phyloP scores from a whole-genome alignment of 768 basidiomycete genomes.

The Gloeophyllum trabeum region DNA sequence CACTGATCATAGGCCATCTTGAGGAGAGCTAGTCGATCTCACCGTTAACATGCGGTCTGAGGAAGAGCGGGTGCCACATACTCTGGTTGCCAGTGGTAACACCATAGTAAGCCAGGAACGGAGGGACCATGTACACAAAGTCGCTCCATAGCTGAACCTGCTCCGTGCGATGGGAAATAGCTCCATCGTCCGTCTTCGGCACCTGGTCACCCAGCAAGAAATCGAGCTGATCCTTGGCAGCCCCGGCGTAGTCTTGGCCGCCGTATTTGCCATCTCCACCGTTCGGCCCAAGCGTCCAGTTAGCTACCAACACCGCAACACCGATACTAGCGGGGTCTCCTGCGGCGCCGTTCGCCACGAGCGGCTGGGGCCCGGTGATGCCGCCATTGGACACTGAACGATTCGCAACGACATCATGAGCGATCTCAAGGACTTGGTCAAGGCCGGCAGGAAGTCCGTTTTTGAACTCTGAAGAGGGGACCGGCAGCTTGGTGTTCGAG shows the following conservation, averaged over 20 bases:
- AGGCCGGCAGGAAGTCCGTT: constrained; percentile 21
- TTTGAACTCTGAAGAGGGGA: constrained; percentile 14
- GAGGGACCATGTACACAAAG: constrained; percentile 78
- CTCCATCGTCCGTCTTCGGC: constrained; percentile 61
- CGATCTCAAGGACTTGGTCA: constrained; percentile 45
- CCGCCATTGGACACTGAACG: constrained; percentile 31
- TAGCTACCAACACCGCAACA: constrained; percentile 50
- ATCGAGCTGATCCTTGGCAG: constrained; percentile 55
- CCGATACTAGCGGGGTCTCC: constrained; percentile 77
- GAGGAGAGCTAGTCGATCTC: too few relatives aligned
- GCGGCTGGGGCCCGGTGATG: constrained; percentile 39
- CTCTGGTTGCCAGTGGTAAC: constrained; percentile 43
- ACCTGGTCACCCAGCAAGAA: constrained; percentile 41
- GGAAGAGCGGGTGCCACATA: too few relatives aligned
- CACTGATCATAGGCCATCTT: constrained; percentile 17
- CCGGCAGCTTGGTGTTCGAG: constrained; percentile 15
- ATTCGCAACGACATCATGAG: constrained; percentile 33
- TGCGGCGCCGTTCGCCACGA: constrained; percentile 47
- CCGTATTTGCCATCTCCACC: constrained; percentile 20
- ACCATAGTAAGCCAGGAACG: constrained; percentile 82
- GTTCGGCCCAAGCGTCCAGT: too few relatives aligned
- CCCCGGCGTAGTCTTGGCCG: constrained; percentile 44
- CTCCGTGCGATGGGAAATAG: constrained; percentile 65
- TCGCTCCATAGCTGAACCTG: constrained; percentile 76
- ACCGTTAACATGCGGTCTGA: constrained; percentile 56